Conservation (phyloP, 78 protist genomes). For the Carpediemonas membranifera region DNA sequence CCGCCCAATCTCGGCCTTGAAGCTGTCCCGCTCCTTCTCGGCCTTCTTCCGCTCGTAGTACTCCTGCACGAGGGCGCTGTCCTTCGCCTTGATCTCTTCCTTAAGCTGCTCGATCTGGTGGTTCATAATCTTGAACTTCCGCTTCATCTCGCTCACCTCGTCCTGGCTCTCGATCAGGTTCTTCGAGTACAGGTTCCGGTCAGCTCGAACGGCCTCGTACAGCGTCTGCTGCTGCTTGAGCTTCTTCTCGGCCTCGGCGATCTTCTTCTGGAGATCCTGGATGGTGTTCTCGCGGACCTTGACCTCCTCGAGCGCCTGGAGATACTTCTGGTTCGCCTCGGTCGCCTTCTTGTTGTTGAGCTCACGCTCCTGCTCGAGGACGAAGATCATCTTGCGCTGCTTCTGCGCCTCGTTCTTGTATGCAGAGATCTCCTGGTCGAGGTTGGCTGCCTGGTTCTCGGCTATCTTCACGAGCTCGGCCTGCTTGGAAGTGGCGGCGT, state of each 20-base stretch:
- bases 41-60: slow-evolving; percentile 32
- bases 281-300: slow-evolving; percentile 19
- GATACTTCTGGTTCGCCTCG: slow-evolving; percentile 27
- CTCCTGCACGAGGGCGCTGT: slow-evolving; percentile 15
- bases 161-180: slow-evolving; percentile 67
- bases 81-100: slow-evolving; percentile 49
- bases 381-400: slow-evolving; percentile 32
- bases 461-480: not conserved
- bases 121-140: slow-evolving; percentile 63
- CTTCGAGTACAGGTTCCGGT: slow-evolving; percentile 66
- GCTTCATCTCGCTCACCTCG: slow-evolving; percentile 62
- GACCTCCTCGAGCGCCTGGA: slow-evolving; percentile 52
- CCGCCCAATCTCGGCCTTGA: slow-evolving; percentile 18
- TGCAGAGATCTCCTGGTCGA: slow-evolving; percentile 42
- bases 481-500: slow-evolving; percentile 12
- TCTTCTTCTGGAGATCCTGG: slow-evolving; percentile 50
- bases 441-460: slow-evolving; percentile 25
- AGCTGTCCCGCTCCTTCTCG: slow-evolving; percentile 8
- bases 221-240: slow-evolving; percentile 59
- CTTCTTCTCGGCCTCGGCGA: slow-evolving; percentile 48
- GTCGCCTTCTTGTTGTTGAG: slow-evolving; percentile 33
- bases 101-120: slow-evolving; percentile 71
- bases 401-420: slow-evolving; percentile 39
- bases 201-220: slow-evolving; percentile 72
- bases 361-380: slow-evolving; percentile 53